Evolutionary conservation across 2,329 filamentous ascomycete species (phyloP), one percentile per base, ranked within the genome.

Genomic region (Nannizziopsis barbatae): DNA sequence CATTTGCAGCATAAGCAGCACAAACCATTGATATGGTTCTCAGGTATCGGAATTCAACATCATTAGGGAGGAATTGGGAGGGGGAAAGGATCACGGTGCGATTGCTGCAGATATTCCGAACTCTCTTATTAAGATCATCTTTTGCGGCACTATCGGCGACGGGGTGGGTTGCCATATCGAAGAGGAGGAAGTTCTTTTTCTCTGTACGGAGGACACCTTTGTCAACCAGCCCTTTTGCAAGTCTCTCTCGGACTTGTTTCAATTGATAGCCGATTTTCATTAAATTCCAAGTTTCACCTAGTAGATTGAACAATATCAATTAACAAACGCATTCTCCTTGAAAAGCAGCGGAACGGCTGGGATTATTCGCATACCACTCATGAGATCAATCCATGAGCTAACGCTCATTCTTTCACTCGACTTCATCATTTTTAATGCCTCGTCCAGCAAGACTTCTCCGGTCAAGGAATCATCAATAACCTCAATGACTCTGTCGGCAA

Each of bases 221-320:
- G 73, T 98, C 92, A 55, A 98, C 92, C 40, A 98, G 80, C 31
- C 92, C 92, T 71, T 98, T 98, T 62, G 89, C 90, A 50, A 98
- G 78, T 50, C 92, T 86, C 73, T 98, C 92, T 64, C 92, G 88
- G 51, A 98, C 92, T 76, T 98, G 92, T 74, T 98, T 98, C 59
- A 98, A 78, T 74, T 98, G 92, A 70, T 98, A 98, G 65, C 92
- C 92, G 60, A 98, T 98, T 75, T 98, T 98, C 92, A 98, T 96
- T 56, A 98, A 74, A 66, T 98, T 98, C 92, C 92, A 98, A 48
- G 92, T 98, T 71, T 98, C 92, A 65, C 92, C 90, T 96, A 63
- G 51, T 45, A 33, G 36, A 54, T 61, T 56, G 37, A 30, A 49
- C 49, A 53, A 47, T 15, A 50, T 27, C 30, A 36, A n/a, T 42